phyloP scores from a whole-genome alignment of 352 stramenopile genomes.

The Pythium aristosporum region DNA sequence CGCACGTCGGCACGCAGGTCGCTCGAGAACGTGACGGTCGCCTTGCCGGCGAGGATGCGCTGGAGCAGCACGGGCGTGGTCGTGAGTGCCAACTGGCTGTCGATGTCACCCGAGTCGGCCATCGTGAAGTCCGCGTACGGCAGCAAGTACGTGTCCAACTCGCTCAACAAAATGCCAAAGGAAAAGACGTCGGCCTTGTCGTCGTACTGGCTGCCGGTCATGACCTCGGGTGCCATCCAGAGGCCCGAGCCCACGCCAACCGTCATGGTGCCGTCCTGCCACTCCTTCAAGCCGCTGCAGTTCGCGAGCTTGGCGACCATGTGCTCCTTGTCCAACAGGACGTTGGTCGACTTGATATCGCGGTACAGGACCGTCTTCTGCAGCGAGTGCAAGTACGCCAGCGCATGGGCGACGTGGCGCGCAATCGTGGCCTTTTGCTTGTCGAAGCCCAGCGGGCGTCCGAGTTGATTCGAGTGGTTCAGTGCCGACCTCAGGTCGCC shows the following conservation, averaged over 20 bases:
- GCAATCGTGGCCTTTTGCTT: constrained; percentile 48
- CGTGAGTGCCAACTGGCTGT: constrained; percentile 14
- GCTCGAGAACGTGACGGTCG: constrained; percentile 27
- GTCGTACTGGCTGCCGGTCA: constrained; percentile 37
- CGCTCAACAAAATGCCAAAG: constrained; percentile 53
- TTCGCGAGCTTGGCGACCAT: constrained; percentile 49
- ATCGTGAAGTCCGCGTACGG: constrained; percentile 19
- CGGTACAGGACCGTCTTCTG: constrained; percentile 29
- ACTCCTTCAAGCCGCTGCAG: constrained; percentile 35
- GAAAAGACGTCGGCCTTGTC: constrained; percentile 55
- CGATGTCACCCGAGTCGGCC: not conserved
- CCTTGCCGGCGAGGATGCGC: constrained; percentile 30
- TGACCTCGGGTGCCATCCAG: constrained; percentile 35
- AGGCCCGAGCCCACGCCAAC: constrained; percentile 18
- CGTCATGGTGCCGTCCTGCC: constrained; percentile 23
- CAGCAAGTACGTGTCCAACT: constrained; percentile 42
- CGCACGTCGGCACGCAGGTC: constrained; percentile 22
- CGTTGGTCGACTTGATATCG: constrained; percentile 37
- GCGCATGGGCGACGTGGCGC: constrained; percentile 39
- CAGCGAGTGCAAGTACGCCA: constrained; percentile 54
- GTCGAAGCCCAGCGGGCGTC: constrained; percentile 31
- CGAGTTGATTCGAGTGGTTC: not conserved
- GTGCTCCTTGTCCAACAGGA: constrained; percentile 26
- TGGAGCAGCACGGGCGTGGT: constrained; percentile 25
- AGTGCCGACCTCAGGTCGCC: constrained; percentile 24